phyloP scores from a whole-genome alignment of 345 rosid genomes.

The Hibiscus mutabilis region DNA sequence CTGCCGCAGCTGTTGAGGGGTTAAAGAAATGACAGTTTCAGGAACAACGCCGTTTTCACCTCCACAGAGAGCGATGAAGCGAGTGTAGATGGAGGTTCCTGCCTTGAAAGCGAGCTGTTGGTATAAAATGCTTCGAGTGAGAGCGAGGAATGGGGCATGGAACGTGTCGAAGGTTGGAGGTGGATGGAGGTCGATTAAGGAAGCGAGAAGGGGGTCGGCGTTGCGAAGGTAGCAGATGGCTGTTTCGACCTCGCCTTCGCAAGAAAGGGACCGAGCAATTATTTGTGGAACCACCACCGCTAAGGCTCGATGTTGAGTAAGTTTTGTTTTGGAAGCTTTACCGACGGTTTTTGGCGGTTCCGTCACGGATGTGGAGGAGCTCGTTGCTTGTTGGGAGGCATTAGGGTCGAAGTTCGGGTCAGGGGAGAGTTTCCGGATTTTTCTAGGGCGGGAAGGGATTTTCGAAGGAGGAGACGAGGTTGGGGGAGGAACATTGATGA shows the following conservation, averaged over 20 bases:
- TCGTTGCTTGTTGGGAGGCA: slow-evolving; percentile 17
- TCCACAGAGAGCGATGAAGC: slow-evolving; percentile 77
- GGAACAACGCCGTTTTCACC: slow-evolving; percentile 73
- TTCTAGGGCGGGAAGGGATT: slow-evolving; percentile 90
- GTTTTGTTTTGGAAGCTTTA: slow-evolving; percentile 18
- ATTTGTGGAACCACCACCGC: slow-evolving; percentile 33
- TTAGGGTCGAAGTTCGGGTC: slow-evolving; percentile 23
- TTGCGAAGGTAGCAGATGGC: slow-evolving; percentile 73
- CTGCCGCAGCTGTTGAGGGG: slow-evolving; percentile 79
- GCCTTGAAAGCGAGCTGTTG: slow-evolving; percentile 91
- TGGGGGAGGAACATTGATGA: slow-evolving; percentile 22
- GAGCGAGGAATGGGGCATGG: slow-evolving; percentile 75
- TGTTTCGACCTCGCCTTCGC: slow-evolving; percentile 74
- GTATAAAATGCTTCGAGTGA: slow-evolving; percentile 79
- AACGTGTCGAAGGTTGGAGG: slow-evolving; percentile 78
- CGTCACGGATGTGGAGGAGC: slow-evolving; percentile 15
- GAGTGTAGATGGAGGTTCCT: slow-evolving; percentile 81
- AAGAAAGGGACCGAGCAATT: slow-evolving; percentile 63
- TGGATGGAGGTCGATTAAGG: slow-evolving; percentile 58
- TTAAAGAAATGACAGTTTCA: slow-evolving; percentile 54
- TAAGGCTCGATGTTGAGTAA: slow-evolving; percentile 31
- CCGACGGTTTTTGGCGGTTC: slow-evolving; percentile 26
- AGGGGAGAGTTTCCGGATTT: slow-evolving; percentile 70
- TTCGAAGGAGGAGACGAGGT: slow-evolving; percentile 59
- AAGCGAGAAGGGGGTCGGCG: slow-evolving; percentile 61